Evolutionary conservation across 768 basidiomycete genomes (phyloP).

Genomic region (Imleria badia): DNA sequence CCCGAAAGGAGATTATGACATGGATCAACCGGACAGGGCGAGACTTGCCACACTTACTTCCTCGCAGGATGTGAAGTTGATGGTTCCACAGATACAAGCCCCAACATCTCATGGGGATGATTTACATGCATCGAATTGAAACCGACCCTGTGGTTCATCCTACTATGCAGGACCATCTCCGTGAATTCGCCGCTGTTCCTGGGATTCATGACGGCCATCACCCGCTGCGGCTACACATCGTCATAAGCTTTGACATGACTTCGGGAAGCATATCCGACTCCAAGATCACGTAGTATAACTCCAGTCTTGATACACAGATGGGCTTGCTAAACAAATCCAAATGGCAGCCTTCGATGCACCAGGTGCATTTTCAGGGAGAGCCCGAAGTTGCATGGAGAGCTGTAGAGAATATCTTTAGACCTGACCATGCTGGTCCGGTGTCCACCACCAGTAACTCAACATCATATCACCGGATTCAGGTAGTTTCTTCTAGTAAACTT

Average conservation of each 20-base stretch:
- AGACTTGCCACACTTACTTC: not conserved
- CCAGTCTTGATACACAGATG: not conserved
- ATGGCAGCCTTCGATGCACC: slow-evolving; percentile 5
- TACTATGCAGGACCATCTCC: slow-evolving; percentile 2
- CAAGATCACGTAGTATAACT: not conserved
- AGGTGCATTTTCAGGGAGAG: slow-evolving; percentile 6
- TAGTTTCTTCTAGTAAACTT: too few relatives aligned
- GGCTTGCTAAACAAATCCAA: not conserved
- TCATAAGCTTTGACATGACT: slow-evolving; percentile 11
- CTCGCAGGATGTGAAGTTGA: not conserved
- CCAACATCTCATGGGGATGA: slow-evolving; percentile 5
- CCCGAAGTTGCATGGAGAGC: slow-evolving; percentile 12
- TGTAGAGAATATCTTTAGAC: slow-evolving; percentile 10
- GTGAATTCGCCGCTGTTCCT: not conserved
- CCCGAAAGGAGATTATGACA: not conserved
- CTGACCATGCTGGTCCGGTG: not conserved
- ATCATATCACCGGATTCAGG: too few relatives aligned
- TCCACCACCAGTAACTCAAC: too few relatives aligned
- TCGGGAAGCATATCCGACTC: not conserved
- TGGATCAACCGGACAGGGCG: slow-evolving; percentile 5
- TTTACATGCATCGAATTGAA: slow-evolving; percentile 20
- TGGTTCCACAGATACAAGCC: slow-evolving; percentile 1
- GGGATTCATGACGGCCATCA: not conserved
- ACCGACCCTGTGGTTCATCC: slow-evolving; percentile 9
- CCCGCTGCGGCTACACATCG: slow-evolving; percentile 3